Evolutionary conservation across 2,329 filamentous ascomycete genomes (phyloP).

Genomic region (Escovopsis sp.): DNA sequence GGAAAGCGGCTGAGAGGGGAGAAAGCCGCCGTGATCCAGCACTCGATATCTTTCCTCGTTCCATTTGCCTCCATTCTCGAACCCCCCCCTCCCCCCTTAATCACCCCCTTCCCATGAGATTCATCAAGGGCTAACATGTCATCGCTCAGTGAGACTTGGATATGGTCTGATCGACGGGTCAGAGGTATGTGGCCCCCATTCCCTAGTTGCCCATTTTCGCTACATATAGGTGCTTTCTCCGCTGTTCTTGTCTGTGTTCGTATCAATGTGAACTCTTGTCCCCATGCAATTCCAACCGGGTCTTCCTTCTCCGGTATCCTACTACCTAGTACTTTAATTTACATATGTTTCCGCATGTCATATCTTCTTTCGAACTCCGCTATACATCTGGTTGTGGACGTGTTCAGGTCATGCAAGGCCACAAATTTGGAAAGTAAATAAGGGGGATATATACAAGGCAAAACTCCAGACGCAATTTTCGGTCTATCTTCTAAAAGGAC

Average conservation of each 20-base stretch:
- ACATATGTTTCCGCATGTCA: too few species aligned
- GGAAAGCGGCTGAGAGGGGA: background rate
- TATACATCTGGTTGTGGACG: too few species aligned
- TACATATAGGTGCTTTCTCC: too few species aligned
- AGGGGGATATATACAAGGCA: too few species aligned
- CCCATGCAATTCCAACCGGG: too few species aligned
- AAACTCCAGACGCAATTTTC: background rate
- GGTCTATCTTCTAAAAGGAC: background rate
- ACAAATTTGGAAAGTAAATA: too few species aligned
- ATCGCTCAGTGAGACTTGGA: constrained; percentile 8
- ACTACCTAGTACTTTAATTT: too few species aligned
- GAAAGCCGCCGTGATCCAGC: background rate
- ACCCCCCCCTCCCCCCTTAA: background rate
- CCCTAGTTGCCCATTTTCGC: background rate
- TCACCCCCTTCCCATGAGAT: constrained; percentile 7
- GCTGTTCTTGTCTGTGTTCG: too few species aligned
- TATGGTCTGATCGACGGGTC: constrained; percentile 5
- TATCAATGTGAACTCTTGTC: too few species aligned
- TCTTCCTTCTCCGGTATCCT: too few species aligned
- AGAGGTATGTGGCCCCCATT: constrained; percentile 11
- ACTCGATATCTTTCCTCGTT: background rate
- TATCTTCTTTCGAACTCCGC: too few species aligned
- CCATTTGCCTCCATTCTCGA: background rate
- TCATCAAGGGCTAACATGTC: constrained; percentile 11
- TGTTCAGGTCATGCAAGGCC: too few species aligned